Base-by-base conservation (phyloP, 192 early-diverging fungal genomes). In the Coemansia sp. region DNA sequence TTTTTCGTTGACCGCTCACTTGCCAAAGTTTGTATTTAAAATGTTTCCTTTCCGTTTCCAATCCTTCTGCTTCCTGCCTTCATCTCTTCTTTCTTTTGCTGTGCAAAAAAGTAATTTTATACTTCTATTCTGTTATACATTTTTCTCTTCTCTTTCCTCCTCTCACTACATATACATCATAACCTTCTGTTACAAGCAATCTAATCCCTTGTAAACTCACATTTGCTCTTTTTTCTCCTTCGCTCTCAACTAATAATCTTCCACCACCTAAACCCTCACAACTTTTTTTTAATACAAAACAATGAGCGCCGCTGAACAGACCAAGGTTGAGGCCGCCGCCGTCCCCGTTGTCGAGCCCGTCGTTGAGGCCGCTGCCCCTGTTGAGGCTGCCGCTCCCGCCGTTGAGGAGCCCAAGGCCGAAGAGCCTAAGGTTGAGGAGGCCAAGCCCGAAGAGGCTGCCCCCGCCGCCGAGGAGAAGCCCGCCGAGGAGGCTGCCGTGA, bases 21-120 rank as follows among this genome's bases (percentile, higher is more conserved):
- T 49, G 47, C 47, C 5, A 44, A 45, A 47, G 45, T 47, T 47
- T 47, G 45, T 47, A 47, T 47, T 47, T 47, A 47, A 47, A 4
- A 21, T 21, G 45, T 47, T 47, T 47, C 45, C 2, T 8, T 51
- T 40, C 39, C 23, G 17, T 34, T 58, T 51, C 41, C 38, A 41
- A 41, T 34, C 40, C 58, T 50, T 46, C 25, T 37, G 40, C 55
- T 43, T 42, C 19, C 43, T 24, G 19, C 40, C 22, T 43, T 24
- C 51, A 40, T 62, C 34, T 19, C 30, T 15, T 63, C 52, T 52
- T 67, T 61, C 55, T 69, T 76, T 66, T 67, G 67, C 73, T 64
- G 66, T 62, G 73, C 67, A 66, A 66, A 65, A 64, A 55, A 55
- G 39, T 71, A 65, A 71, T 71, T 71, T 71, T 71, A 65, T 71